phyloP scores from a whole-genome alignment of 2,329 filamentous ascomycete genomes.

The Colletotrichum chrysophilum region DNA sequence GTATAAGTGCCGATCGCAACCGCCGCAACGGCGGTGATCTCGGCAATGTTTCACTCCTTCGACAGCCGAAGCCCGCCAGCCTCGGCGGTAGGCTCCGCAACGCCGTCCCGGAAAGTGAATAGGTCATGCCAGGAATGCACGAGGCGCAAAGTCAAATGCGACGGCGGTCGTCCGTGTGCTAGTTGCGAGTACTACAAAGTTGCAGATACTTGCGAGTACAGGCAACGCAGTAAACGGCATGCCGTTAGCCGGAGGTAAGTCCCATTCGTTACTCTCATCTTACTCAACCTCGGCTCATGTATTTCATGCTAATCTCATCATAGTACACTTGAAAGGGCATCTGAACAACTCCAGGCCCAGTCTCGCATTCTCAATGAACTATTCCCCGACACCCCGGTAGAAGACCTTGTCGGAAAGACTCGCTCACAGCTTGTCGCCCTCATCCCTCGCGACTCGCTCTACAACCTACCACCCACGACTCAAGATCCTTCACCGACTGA shows the following conservation, averaged over 20 bases:
- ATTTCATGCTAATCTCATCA: neutral
- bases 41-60: slow-evolving; percentile 19
- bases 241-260: slow-evolving; percentile 32
- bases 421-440: slow-evolving; percentile 25
- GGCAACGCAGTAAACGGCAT: slow-evolving; percentile 33
- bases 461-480: neutral
- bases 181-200: slow-evolving; percentile 41
- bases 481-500: neutral
- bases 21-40: neutral
- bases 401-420: slow-evolving; percentile 25
- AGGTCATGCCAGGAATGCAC: slow-evolving; percentile 32
- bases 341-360: slow-evolving; percentile 27
- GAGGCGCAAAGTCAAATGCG: slow-evolving; percentile 40
- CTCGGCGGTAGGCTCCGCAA: neutral
- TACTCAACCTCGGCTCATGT: neutral
- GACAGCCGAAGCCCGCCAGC: neutral
- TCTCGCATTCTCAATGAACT: slow-evolving; percentile 26
- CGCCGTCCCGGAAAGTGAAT: slow-evolving; percentile 22
- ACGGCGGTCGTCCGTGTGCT: slow-evolving; percentile 39
- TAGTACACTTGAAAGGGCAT: slow-evolving; percentile 30
- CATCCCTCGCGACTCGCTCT: slow-evolving; percentile 5
- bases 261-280: neutral
- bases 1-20: slow-evolving; percentile 1
- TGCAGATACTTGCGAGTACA: slow-evolving; percentile 30
- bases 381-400: slow-evolving; percentile 23